Evolutionary conservation across 1,284 basidiomycete genomes (phyloP).

Genomic region (Vanrija pseudolonga): DNA sequence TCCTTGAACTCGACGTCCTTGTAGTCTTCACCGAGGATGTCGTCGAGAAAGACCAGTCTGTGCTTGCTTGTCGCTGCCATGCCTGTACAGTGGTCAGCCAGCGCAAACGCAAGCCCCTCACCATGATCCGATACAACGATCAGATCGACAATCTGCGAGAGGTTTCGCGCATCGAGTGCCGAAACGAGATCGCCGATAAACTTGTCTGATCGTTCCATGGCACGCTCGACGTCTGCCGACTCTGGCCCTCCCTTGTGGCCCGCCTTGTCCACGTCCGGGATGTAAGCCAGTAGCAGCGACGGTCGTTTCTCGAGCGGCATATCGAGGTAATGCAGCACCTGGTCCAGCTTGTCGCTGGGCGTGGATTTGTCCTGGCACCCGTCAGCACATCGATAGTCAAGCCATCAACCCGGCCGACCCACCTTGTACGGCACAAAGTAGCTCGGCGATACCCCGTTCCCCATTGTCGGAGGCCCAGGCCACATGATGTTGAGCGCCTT

Average conservation of each 20-base stretch:
- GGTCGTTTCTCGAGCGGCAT: constrained; percentile 65
- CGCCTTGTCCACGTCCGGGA: constrained; percentile 51
- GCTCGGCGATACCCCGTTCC: constrained; percentile 61
- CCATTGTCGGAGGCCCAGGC: constrained; percentile 74
- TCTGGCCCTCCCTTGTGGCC: constrained; percentile 75
- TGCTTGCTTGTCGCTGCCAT: constrained; percentile 82
- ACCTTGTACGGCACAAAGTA: constrained; percentile 75
- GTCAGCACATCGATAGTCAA: neutral
- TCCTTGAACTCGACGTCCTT: constrained; percentile 5
- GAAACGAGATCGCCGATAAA: constrained; percentile 68
- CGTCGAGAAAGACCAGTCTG: constrained; percentile 73
- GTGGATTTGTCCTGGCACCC: constrained; percentile 55
- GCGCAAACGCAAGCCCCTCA: neutral
- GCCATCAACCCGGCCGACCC: constrained; percentile 29
- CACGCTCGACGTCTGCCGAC: constrained; percentile 65
- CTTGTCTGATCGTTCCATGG: constrained; percentile 64
- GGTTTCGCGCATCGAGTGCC: constrained; percentile 64
- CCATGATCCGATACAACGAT: constrained; percentile 87
- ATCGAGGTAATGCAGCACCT: constrained; percentile 74
- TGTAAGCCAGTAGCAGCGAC: constrained; percentile 68
- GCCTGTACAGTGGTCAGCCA: constrained; percentile 35
- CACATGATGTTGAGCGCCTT: constrained; percentile 85
- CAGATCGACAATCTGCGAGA: constrained; percentile 77
- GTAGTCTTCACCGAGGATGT: constrained; percentile 62
- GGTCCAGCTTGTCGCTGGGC: constrained; percentile 64